Conservation (phyloP, 1,284 basidiomycete genomes). For the Ustilago cynodontis region DNA sequence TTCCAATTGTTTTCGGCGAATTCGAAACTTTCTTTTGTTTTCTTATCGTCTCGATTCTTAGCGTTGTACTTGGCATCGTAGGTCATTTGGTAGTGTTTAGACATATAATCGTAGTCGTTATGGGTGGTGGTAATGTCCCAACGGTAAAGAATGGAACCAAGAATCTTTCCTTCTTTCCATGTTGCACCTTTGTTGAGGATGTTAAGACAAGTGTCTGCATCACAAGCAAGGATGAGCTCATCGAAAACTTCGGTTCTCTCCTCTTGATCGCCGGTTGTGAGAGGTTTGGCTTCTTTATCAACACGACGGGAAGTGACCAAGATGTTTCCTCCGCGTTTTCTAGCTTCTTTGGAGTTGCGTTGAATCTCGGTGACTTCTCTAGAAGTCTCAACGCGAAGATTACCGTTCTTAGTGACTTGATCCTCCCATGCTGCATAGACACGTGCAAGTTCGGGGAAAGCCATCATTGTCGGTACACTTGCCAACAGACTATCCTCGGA, state of each 20-base stretch:
- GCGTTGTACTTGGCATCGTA: conserved; percentile 70
- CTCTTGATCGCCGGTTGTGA: conserved; percentile 43
- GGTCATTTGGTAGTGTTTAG: conserved; percentile 71
- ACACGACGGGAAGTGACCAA: conserved; percentile 49
- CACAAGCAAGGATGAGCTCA: conserved; percentile 76
- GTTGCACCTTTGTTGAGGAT: conserved; percentile 75
- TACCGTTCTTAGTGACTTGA: conserved; percentile 72
- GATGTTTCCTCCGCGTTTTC: conserved; percentile 53
- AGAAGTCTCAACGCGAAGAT: conserved; percentile 72
- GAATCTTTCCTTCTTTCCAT: conserved; percentile 75
- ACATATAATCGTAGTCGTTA: conserved; percentile 75
- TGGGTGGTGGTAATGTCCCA: conserved; percentile 77
- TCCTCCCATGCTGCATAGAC: conserved; percentile 74
- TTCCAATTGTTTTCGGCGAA: conserved; percentile 74
- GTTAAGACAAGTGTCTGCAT: conserved; percentile 76
- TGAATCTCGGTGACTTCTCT: conserved; percentile 72
- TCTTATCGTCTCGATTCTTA: conserved; percentile 68
- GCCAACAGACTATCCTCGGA: conserved; percentile 69
- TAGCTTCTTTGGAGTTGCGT: conserved; percentile 53
- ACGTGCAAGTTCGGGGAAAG: conserved; percentile 72
- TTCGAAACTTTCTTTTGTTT: conserved; percentile 70
- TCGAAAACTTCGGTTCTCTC: conserved; percentile 74
- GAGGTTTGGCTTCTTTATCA: conserved; percentile 46
- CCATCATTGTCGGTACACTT: conserved; percentile 71
- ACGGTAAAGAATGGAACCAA: conserved; percentile 75